Evolutionary conservation across 2,329 filamentous ascomycete species (phyloP).

Genomic region (Pestalotiopsis sp.): DNA sequence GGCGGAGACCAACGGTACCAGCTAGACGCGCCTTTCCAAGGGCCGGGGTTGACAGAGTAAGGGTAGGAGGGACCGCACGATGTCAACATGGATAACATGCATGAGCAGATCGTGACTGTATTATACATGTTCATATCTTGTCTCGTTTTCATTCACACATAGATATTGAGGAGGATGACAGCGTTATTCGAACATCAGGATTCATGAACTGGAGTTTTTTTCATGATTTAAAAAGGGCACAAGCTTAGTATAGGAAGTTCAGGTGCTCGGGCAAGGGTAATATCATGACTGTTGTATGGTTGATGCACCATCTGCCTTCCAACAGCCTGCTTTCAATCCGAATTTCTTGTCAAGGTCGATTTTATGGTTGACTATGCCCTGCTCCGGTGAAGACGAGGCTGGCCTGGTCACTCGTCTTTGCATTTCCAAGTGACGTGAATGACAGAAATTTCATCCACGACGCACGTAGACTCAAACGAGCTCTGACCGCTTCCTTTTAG

Average conservation of each 20-base stretch:
- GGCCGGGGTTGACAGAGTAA: neutral
- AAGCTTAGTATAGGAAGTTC: neutral
- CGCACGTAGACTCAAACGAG: too few relatives aligned
- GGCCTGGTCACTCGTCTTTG: too few relatives aligned
- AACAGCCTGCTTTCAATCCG: neutral
- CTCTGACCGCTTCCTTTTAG: too few relatives aligned
- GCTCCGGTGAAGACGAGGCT: neutral
- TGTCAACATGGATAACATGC: neutral
- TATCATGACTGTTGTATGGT: neutral
- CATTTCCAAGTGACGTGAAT: too few relatives aligned
- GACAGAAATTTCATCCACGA: too few relatives aligned
- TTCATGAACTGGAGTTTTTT: neutral
- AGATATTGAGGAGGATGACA: slow-evolving; percentile 3
- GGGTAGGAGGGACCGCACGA: neutral
- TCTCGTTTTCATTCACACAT: neutral
- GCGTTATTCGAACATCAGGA: neutral
- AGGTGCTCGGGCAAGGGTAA: neutral
- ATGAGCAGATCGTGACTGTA: neutral
- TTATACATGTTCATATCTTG: neutral
- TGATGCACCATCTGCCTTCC: neutral
- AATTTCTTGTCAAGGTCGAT: neutral
- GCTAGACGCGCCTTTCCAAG: neutral
- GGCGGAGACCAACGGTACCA: slow-evolving; percentile 13
- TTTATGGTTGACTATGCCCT: too few relatives aligned
- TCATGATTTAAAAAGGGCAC: neutral